A percentile compares a stretch with the other conserved stretches of the same genome.
Evolutionary conservation across 805 yeast species (phyloP).

Genomic region (Candida arabinofermentans): DNA sequence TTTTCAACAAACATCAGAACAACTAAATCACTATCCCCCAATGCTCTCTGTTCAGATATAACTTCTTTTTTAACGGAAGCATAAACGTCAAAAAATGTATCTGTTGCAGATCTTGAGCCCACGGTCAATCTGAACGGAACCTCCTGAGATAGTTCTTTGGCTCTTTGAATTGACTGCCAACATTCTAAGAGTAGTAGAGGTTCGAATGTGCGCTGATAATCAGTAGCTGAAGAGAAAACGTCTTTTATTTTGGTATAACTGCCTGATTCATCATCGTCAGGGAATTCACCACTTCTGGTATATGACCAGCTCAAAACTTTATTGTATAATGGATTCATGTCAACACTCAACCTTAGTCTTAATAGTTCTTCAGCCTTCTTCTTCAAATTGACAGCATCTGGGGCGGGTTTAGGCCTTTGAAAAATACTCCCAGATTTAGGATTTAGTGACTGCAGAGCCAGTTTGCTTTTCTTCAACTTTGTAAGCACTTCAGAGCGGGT

Average conservation of each 20-base stretch:
- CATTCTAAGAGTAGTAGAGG: conserved; percentile 86
- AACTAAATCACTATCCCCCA: conserved; percentile 71
- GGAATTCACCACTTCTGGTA: conserved; percentile 49
- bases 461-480: conserved; percentile 24
- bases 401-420: conserved; percentile 8
- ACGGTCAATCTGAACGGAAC: conserved; percentile 62
- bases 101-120: conserved; percentile 80
- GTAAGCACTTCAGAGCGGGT: conserved; percentile 36
- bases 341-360: conserved; percentile 76
- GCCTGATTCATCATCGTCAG: conserved; percentile 39
- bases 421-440: conserved; percentile 11
- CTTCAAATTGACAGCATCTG: conserved; percentile 36
- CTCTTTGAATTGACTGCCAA: conserved; percentile 84
- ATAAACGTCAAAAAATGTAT: conserved; percentile 83
- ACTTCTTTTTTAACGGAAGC: conserved; percentile 58
- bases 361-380: conserved; percentile 68
- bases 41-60: conserved; percentile 46
- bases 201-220: conserved; percentile 65
- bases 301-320: conserved; percentile 77
- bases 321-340: conserved; percentile 68
- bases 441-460: conserved; percentile 27
- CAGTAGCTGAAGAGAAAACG: conserved; percentile 52
- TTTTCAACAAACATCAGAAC: conserved; percentile 54
- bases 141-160: conserved; percentile 57
- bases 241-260: conserved; percentile 48